Percentiles rank a stretch among this genome's conserved stretches.
Conservation (phyloP, 1,139 yeast species). For the Kodamaea derodonti region DNA sequence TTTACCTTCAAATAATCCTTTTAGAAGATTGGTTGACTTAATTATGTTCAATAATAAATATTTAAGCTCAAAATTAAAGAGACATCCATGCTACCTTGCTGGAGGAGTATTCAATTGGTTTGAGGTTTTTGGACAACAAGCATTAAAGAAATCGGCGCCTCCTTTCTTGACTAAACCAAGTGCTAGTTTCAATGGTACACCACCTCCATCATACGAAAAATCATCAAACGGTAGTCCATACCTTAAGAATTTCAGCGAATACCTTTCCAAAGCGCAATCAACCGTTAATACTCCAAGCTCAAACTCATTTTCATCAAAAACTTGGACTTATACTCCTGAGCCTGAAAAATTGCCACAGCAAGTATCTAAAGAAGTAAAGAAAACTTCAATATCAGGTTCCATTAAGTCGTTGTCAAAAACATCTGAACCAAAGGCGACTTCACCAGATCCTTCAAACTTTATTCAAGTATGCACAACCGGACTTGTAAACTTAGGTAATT, state of each 20-base stretch:
- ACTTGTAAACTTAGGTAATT: slow-evolving; percentile 77
- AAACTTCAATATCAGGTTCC: slow-evolving; percentile 5
- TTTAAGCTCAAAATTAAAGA: slow-evolving; percentile 31
- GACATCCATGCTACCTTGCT: slow-evolving; percentile 33
- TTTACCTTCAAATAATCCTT: slow-evolving; percentile 34
- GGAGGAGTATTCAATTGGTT: slow-evolving; percentile 44
- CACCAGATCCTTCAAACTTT: slow-evolving; percentile 18
- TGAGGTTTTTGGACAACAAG: slow-evolving; percentile 27
- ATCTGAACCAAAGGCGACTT: background rate
- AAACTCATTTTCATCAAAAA: slow-evolving; percentile 6
- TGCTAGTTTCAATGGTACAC: slow-evolving; percentile 17
- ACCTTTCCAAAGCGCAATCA: slow-evolving; percentile 33
- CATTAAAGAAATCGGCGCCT: slow-evolving; percentile 18
- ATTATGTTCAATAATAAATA: slow-evolving; percentile 39
- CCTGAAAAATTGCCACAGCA: slow-evolving; percentile 11
- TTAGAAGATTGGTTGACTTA: slow-evolving; percentile 50
- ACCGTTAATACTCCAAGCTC: slow-evolving; percentile 20
- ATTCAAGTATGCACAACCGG: slow-evolving; percentile 49
- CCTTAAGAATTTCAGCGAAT: slow-evolving; percentile 37
- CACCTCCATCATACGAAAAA: slow-evolving; percentile 3
- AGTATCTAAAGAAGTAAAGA: slow-evolving; percentile 7
- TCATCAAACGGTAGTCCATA: slow-evolving; percentile 19
- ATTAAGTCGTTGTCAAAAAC: slow-evolving; percentile 4
- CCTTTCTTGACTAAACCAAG: slow-evolving; percentile 19
- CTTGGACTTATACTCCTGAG: background rate